A percentile compares a stretch with the other conserved stretches of the same genome.
These are phyloP conservation scores for Perkinsus olseni DNA, from an alignment of 169 alveolate species.

Conservation along the genomic window DNA sequence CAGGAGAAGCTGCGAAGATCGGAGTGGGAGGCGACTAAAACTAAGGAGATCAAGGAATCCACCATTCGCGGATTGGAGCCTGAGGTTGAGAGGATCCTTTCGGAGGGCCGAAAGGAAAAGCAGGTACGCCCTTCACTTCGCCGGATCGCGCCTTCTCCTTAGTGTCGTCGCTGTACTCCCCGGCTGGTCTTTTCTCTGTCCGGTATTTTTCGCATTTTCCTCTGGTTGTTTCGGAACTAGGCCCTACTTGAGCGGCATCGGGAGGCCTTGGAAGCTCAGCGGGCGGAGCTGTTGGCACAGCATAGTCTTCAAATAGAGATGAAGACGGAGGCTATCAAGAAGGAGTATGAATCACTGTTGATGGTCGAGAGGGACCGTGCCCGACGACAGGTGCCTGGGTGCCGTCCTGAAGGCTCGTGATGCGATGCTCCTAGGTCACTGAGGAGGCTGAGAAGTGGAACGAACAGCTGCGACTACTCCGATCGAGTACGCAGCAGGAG, in stretches of 20 bases:
- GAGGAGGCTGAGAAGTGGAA: neutral
- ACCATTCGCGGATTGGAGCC: conserved; percentile 8
- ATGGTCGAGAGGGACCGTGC: neutral
- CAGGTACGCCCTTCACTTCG: neutral
- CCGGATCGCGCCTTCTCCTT: too few relatives aligned
- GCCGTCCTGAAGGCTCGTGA: neutral
- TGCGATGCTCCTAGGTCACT: neutral
- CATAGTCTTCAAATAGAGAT: neutral
- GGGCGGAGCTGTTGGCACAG: neutral
- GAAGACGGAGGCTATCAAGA: neutral
- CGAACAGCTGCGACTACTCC: neutral
- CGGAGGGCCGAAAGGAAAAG: neutral
- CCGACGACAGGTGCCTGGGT: neutral
- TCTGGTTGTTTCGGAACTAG: too few relatives aligned
- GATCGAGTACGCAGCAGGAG: neutral
- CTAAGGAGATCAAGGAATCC: neutral
- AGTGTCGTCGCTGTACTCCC: too few relatives aligned
- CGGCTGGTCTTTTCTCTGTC: too few relatives aligned
- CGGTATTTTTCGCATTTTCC: too few relatives aligned
- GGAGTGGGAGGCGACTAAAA: neutral
- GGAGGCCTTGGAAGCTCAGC: neutral
- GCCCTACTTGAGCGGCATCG: neutral
- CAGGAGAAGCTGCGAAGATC: neutral
- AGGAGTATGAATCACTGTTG: neutral
- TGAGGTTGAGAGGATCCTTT: conserved; percentile 9